These are phyloP conservation scores for Alternaria sp. DNA, from an alignment of 2,329 filamentous ascomycete species.

Conservation along the genomic window DNA sequence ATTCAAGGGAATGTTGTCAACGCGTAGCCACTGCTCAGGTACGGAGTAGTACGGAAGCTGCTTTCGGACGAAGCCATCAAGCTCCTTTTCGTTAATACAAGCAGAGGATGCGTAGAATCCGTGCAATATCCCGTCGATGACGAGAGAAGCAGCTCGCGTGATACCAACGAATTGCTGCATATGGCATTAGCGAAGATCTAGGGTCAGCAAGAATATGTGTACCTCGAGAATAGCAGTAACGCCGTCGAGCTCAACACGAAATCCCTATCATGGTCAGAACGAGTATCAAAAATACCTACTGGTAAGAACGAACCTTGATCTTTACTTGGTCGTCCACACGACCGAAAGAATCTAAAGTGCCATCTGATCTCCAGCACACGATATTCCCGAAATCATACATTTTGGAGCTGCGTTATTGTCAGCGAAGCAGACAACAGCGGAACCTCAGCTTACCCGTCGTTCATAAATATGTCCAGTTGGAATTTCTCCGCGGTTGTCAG, in stretches of 20 bases:
- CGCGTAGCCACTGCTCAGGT: conserved; percentile 57
- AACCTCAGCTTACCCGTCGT: conserved; percentile 57
- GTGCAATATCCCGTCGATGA: conserved; percentile 60
- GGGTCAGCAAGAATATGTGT: background rate
- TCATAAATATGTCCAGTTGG: conserved; percentile 61
- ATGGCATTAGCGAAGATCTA: conserved; percentile 6
- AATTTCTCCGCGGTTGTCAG: conserved; percentile 62
- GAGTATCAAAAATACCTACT: background rate
- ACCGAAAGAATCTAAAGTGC: conserved; percentile 64
- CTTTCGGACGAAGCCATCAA: conserved; percentile 55
- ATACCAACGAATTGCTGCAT: conserved; percentile 55
- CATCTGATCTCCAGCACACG: conserved; percentile 63
- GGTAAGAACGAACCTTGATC: conserved; percentile 55
- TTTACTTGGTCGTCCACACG: conserved; percentile 70
- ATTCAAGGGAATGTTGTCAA: conserved; percentile 60
- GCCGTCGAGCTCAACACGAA: conserved; percentile 68
- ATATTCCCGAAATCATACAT: conserved; percentile 71
- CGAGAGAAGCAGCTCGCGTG: conserved; percentile 58
- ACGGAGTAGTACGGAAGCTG: conserved; percentile 65
- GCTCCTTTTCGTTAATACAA: conserved; percentile 37
- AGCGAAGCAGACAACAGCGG: background rate
- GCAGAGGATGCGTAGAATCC: conserved; percentile 60
- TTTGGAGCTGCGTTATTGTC: conserved; percentile 35
- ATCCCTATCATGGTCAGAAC: conserved; percentile 55
- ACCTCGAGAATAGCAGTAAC: conserved; percentile 54